phyloP scores from a whole-genome alignment of 116 monocot genomes.

The Thalassia testudinum region DNA sequence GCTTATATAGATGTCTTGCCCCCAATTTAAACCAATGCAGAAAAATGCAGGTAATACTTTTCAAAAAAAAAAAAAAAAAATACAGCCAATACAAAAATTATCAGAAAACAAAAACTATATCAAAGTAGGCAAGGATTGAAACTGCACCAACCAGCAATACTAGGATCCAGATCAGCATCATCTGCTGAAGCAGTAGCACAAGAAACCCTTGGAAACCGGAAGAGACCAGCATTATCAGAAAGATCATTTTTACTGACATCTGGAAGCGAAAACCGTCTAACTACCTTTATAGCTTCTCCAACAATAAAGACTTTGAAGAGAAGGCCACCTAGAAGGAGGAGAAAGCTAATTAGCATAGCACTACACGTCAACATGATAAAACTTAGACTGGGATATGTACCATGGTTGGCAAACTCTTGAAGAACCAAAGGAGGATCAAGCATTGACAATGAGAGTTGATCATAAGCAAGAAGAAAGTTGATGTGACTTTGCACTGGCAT shows the following conservation, averaged over 20 bases:
- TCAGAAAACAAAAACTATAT: background rate
- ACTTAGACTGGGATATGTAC: slow-evolving; percentile 29
- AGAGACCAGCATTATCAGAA: slow-evolving; percentile 42
- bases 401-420: slow-evolving; percentile 96
- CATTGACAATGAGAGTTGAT: slow-evolving; percentile 58
- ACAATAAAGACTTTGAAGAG: slow-evolving; percentile 95
- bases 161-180: slow-evolving; percentile 81
- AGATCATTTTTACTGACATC: slow-evolving; percentile 46
- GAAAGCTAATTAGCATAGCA: too few species aligned
- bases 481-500: slow-evolving; percentile 85
- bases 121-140: background rate
- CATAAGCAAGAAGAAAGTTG: slow-evolving; percentile 79
- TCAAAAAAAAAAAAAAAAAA: too few species aligned
- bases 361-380: background rate
- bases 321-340: slow-evolving; percentile 59
- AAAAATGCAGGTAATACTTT: too few species aligned
- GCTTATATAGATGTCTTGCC: too few species aligned
- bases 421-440: slow-evolving; percentile 91
- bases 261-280: slow-evolving; percentile 82
- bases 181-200: slow-evolving; percentile 84
- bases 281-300: slow-evolving; percentile 81
- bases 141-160: slow-evolving; percentile 42
- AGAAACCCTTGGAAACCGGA: slow-evolving; percentile 85
- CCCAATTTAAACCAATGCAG: too few species aligned
- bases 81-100: background rate